Evolutionary conservation across 2,329 filamentous ascomycete genomes (phyloP), one percentile per base, ranked within the genome.

Genomic region (Stagonosporopsis vannaccii): DNA sequence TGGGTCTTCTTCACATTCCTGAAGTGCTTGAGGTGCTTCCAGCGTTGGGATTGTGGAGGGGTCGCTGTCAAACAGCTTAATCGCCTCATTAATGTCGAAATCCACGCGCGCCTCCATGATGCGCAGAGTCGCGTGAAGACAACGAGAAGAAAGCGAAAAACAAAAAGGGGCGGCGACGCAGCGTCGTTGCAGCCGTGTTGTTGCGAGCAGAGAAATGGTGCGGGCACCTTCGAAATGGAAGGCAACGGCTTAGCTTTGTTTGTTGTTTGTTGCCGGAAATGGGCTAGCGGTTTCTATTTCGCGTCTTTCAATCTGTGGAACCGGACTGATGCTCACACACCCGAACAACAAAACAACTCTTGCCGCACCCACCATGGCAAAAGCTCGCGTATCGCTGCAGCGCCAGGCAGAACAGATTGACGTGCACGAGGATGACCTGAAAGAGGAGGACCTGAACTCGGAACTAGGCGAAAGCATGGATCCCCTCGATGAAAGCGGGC

Each of bases 1-100:
- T 47, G 92, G 90, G 68, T 97, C 92, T 75, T 90, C 90, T 80
- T 98, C 95, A 84, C 91, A 96, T 74, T 98, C 94, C 68, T 92
- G 84, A 19, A 99, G 86, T 57, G 90, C 86, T 40, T 87, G 78
- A 67, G 95, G 90, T 52, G 93, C 95, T 75, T 98, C 94, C 39
- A 90, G 88, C 2, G 93, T 97, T 7, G 90, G 82, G 52, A 98
- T 90, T 35, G 87, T 85, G 41, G 87, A 82, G 8, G 95, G 94
- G 75, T 98, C 94, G 79, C 92, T 96, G 85, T 97, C 91, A 79
- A 97, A 99, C 75, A 91, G 86, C 83, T 97, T 97, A 77, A 98
- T 89, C 64, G 92, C 92, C 81, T 97, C 90, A 77, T 97, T 97
- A 78, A 99, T 91, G 77, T 98, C 91, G 80, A 99, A 99, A 72